Evolutionary conservation across 768 basidiomycete genomes (phyloP).

Genomic region (Pleurotus cornucopiae): DNA sequence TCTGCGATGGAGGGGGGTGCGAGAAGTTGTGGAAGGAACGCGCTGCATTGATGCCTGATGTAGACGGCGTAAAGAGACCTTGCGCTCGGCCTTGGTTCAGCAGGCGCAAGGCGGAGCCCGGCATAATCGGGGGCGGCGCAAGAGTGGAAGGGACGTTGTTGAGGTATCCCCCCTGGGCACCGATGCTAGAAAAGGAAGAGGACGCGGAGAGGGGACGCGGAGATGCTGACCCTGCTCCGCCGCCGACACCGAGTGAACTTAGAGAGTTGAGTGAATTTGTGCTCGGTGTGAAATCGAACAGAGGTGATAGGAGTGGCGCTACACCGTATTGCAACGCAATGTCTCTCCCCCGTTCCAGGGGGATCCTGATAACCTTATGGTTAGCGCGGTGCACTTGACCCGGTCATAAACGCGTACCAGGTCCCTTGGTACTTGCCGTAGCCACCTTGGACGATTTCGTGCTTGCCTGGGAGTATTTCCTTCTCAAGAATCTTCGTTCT

Average conservation of each 20-base stretch:
- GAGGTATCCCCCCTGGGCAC: conserved; percentile 41
- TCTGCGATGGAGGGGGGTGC: conserved; percentile 41
- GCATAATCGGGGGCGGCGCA: conserved; percentile 83
- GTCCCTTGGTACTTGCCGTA: conserved; percentile 99
- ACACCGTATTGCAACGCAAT: conserved; percentile 92
- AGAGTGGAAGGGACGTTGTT: conserved; percentile 47
- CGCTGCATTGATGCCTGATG: conserved; percentile 50
- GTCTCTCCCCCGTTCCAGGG: conserved; percentile 89
- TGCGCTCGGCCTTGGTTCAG: conserved; percentile 84
- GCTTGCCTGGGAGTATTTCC: conserved; percentile 91
- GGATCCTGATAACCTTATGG: conserved; percentile 63
- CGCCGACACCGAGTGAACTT: conserved; percentile 56
- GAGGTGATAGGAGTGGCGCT: conserved; percentile 76
- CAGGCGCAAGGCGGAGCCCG: conserved; percentile 78
- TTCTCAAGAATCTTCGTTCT: conserved; percentile 97
- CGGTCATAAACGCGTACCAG: conserved; percentile 55
- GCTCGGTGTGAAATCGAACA: conserved; percentile 90
- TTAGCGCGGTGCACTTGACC: conserved; percentile 5
- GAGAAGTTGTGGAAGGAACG: conserved; percentile 50
- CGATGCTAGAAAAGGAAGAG: conserved; percentile 59
- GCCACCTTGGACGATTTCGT: conserved; percentile 98
- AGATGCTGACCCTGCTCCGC: conserved; percentile 44
- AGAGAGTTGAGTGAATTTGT: conserved; percentile 67
- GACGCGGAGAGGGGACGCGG: conserved; percentile 66
- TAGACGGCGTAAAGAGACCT: conserved; percentile 82